Base-by-base conservation (phyloP, 2,329 filamentous ascomycete species). In the Fusarium beomiforme region DNA sequence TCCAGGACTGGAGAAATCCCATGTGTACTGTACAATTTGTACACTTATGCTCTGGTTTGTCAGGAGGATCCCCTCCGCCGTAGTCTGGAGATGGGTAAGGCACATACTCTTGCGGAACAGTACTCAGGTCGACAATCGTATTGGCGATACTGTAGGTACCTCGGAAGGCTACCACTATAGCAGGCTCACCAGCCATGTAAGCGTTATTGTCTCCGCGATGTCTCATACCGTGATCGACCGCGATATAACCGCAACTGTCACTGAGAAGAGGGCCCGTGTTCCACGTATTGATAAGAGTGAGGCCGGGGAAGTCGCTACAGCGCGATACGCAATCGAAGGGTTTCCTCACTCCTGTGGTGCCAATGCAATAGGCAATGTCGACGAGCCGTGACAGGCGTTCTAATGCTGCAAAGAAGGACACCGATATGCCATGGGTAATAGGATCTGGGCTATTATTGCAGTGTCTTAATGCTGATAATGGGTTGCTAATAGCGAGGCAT, bases 131-230 rank as follows among this genome's bases (percentile, higher is more conserved):
- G 53, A 94, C 87, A 68, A 99, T 91, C 16, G 95, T 95, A 79
- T 98, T 97, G 57, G 94, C 88, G 75, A 99, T 87, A 72, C 94
- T 97, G 81, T 98, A 98, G 17, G 96, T 98, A 26, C 96, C 96
- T 49, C 96, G 90, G 77, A 98, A 98, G 12, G 94, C 95, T 39
- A 98, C 88, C 47, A 98, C 85, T 61, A 99, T 92, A 34, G 83
- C 82, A 64, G 72, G 75, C 58, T 59, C 67, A n/a, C 59, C 57
- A 5, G 65, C 36, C 17, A 44, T 44, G 36, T 60, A 64, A 29
- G 54, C 21, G 19, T 70, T 64, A 19, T 54, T 56, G 19, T 64
- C 63, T n/a, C 66, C 65, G 29, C 64, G 66, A 37, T 76, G 72
- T 21, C 66, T 70, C 21, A 67, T 58, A 7, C 77, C 78, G 36